Evolutionary conservation across 177 flowering plant species (phyloP).

Genomic region (Tripterygium wilfordii): DNA sequence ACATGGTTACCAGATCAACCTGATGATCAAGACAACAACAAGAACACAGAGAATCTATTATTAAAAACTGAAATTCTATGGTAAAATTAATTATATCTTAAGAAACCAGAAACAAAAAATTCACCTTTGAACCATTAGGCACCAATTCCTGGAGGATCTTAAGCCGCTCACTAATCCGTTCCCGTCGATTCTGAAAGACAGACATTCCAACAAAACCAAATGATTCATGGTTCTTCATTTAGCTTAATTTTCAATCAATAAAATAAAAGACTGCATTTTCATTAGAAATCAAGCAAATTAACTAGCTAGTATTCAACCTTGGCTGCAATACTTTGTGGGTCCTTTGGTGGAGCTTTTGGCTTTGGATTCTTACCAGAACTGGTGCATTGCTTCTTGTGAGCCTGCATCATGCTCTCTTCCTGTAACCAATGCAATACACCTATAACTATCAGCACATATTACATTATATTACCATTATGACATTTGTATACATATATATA

Average conservation of each 20-base stretch:
- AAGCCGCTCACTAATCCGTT: slow-evolving; percentile 82
- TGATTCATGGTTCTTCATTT: too few relatives aligned
- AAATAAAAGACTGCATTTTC: too few relatives aligned
- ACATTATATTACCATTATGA: neutral
- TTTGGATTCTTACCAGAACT: slow-evolving; percentile 24
- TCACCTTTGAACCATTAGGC: slow-evolving; percentile 94
- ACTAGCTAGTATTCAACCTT: too few relatives aligned
- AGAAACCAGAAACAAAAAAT: too few relatives aligned
- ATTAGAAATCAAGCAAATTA: too few relatives aligned
- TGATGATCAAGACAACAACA: too few relatives aligned
- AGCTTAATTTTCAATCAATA: too few relatives aligned
- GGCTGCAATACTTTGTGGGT: slow-evolving; percentile 93
- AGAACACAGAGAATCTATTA: too few relatives aligned
- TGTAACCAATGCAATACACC: slow-evolving; percentile 16
- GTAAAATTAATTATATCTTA: too few relatives aligned
- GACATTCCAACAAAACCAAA: neutral
- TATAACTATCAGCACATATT: too few relatives aligned
- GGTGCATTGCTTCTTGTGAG: slow-evolving; percentile 66
- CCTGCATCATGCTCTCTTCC: slow-evolving; percentile 54
- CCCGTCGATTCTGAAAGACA: slow-evolving; percentile 70
- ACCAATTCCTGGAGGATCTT: slow-evolving; percentile 87
- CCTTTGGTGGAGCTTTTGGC: slow-evolving; percentile 53
- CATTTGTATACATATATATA: too few relatives aligned
- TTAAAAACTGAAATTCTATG: too few relatives aligned
- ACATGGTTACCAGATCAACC: slow-evolving; percentile 95